A percentile compares a stretch with the other conserved stretches of the same genome.
Evolutionary conservation across 108 stramenopile species (phyloP).

Genomic region (Nitzschia palea): DNA sequence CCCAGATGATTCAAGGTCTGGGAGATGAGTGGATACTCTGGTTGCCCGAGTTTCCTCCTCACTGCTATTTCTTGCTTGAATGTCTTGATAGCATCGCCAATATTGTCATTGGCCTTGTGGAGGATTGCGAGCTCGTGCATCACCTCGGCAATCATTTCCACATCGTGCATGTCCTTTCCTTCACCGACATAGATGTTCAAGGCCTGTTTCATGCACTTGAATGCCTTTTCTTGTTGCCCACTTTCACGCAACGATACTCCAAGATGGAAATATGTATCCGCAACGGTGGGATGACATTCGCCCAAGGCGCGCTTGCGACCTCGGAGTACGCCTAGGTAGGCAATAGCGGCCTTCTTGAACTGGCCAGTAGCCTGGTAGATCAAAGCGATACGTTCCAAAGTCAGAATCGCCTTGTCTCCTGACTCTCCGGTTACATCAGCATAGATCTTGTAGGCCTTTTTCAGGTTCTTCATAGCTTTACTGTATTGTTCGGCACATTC

Average conservation of each 20-base stretch:
- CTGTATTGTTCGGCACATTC: slow-evolving; percentile 54
- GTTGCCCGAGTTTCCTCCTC: slow-evolving; percentile 48
- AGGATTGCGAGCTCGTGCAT: slow-evolving; percentile 65
- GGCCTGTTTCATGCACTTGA: slow-evolving; percentile 68
- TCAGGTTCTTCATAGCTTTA: slow-evolving; percentile 60
- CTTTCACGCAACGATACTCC: slow-evolving; percentile 50
- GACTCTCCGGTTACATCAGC: slow-evolving; percentile 43
- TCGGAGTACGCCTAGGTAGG: slow-evolving; percentile 55
- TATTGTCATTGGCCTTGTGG: slow-evolving; percentile 34
- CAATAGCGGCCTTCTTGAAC: slow-evolving; percentile 53
- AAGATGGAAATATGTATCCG: slow-evolving; percentile 54
- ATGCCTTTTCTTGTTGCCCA: slow-evolving; percentile 51
- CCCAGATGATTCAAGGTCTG: slow-evolving; percentile 52
- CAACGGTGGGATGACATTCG: slow-evolving; percentile 40
- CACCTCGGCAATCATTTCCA: slow-evolving; percentile 60
- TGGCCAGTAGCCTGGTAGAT: slow-evolving; percentile 51
- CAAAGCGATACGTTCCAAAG: slow-evolving; percentile 52
- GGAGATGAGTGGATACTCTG: slow-evolving; percentile 48
- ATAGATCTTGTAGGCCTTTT: slow-evolving; percentile 62
- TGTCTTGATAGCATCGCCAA: slow-evolving; percentile 44
- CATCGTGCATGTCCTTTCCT: slow-evolving; percentile 53
- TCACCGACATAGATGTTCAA: slow-evolving; percentile 55
- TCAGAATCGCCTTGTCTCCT: slow-evolving; percentile 40
- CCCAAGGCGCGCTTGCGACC: slow-evolving; percentile 45
- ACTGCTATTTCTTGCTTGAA: slow-evolving; percentile 61